phyloP scores from a whole-genome alignment of 345 rosid genomes.

The Mangifera indica region DNA sequence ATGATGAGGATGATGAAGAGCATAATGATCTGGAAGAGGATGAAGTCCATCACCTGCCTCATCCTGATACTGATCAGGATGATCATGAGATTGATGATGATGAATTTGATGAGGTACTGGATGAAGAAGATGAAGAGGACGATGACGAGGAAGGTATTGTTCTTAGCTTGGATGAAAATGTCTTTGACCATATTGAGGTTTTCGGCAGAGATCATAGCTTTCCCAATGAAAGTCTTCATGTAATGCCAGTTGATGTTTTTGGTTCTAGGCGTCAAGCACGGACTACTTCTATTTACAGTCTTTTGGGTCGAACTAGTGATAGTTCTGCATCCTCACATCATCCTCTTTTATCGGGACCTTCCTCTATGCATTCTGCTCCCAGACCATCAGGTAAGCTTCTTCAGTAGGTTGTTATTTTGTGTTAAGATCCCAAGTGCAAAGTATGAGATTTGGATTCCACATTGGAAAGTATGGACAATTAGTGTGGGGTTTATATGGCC shows the following conservation, averaged over 20 bases:
- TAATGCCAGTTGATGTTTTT: conserved; percentile 97
- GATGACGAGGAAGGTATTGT: conserved; percentile 91
- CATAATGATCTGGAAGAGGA: conserved; percentile 77
- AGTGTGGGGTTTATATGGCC: too few species aligned
- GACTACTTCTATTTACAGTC: conserved; percentile 92
- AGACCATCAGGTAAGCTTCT: conserved; percentile 61
- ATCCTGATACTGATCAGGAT: conserved; percentile 89
- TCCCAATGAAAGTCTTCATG: conserved; percentile 79
- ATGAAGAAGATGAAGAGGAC: conserved; percentile 87
- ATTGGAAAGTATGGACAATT: too few species aligned
- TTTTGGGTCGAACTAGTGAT: conserved; percentile 75
- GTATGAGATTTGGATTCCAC: too few species aligned
- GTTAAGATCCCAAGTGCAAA: too few species aligned
- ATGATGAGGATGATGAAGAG: conserved; percentile 66
- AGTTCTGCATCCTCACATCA: conserved; percentile 66
- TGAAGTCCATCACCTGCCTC: conserved; percentile 86
- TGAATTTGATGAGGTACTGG: conserved; percentile 85
- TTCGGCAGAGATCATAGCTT: conserved; percentile 83
- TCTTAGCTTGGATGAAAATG: conserved; percentile 83
- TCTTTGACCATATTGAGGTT: conserved; percentile 91
- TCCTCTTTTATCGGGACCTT: conserved; percentile 81
- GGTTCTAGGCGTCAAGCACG: conserved; percentile 97
- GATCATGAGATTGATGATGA: conserved; percentile 96
- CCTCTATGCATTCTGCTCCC: conserved; percentile 37
- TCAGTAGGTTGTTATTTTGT: background rate